Evolutionary conservation across 441 rosid species (phyloP).

Genomic region (Dalechampia spathulata): DNA sequence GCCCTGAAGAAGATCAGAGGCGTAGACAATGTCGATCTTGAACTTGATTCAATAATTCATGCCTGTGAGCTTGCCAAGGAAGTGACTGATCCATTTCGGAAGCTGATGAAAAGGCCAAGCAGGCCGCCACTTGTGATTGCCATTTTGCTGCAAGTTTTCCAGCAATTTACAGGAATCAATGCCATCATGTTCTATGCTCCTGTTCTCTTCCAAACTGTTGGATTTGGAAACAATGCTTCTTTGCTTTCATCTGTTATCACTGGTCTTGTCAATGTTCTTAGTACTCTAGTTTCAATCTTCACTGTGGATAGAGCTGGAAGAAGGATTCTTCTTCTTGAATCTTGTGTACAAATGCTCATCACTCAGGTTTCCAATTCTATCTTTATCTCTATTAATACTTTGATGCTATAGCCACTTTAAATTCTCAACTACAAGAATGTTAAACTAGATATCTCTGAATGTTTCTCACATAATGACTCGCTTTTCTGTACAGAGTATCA

Average conservation of each 20-base stretch:
- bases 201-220: slow-evolving; percentile 70
- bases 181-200: slow-evolving; percentile 78
- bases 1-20: slow-evolving; percentile 56
- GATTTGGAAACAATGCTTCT: slow-evolving; percentile 45
- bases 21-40: slow-evolving; percentile 34
- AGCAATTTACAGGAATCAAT: slow-evolving; percentile 74
- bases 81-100: slow-evolving; percentile 36
- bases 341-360: slow-evolving; percentile 36
- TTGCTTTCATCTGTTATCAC: slow-evolving; percentile 54
- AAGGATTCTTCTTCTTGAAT: slow-evolving; percentile 36
- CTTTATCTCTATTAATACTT: neutral
- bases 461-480: no score
- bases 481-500: slow-evolving; percentile 28
- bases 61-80: slow-evolving; percentile 46
- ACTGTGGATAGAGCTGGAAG: slow-evolving; percentile 52
- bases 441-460: neutral
- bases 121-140: slow-evolving; percentile 52
- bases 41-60: slow-evolving; percentile 34
- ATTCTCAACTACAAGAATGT: neutral
- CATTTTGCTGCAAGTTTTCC: slow-evolving; percentile 52
- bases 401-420: no score
- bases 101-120: slow-evolving; percentile 28
- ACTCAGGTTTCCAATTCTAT: slow-evolving; percentile 36
- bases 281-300: slow-evolving; percentile 38
- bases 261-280: slow-evolving; percentile 37